Base-by-base conservation (phyloP, 2,329 filamentous ascomycete genomes). In the Atkinsonella hypoxylon region DNA sequence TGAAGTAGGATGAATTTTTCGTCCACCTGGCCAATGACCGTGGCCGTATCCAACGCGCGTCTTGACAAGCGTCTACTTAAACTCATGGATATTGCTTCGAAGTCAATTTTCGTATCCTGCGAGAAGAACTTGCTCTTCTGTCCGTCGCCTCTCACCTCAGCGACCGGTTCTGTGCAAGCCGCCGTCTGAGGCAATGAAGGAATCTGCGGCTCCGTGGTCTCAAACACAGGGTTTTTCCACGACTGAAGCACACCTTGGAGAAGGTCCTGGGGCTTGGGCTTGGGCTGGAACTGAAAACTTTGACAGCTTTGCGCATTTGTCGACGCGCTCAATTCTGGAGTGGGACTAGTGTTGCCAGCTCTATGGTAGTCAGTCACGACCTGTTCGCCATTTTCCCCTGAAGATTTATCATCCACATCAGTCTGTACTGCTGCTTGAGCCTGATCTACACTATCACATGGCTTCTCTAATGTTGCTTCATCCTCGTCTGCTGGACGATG, bases 1-100 rank as follows among this genome's bases (percentile, higher is more conserved):
- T 79, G 84, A 20, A 82, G 72, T 0, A 98, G 68, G 15, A 98
- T 85, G 62, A 95, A 98, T 64, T 98, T 98, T 13, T 72, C 75
- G 63, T 97, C 91, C 1, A 98, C 84, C 61, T 98, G 93, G 0
- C 82, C 76, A 41, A 98, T 76, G 0, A 95, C 72, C 46, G 77
- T 68, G 0, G 87, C 86, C 8, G 67, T 61, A 1, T 65, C 62
- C 9, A 96, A 69, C 0, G 74, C 75, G 4, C 70, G 60, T 56
- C 82, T 87, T 1, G 82, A 86, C 1, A 96, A 64, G 11, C 71
- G 70, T 0, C 72, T 69, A 31, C 65, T 57, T 3, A 70, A 50
- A 8, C 36, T 60, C 52, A 59, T 59, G 9, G 54, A 64, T 7
- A 42, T 59, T 45, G 45, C 61, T 26, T 68, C 63, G 38, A 67